A percentile compares a stretch with the other conserved stretches of the same genome.
phyloP scores from a whole-genome alignment of 345 rosid species.

The Rhodamnia rubescens region DNA sequence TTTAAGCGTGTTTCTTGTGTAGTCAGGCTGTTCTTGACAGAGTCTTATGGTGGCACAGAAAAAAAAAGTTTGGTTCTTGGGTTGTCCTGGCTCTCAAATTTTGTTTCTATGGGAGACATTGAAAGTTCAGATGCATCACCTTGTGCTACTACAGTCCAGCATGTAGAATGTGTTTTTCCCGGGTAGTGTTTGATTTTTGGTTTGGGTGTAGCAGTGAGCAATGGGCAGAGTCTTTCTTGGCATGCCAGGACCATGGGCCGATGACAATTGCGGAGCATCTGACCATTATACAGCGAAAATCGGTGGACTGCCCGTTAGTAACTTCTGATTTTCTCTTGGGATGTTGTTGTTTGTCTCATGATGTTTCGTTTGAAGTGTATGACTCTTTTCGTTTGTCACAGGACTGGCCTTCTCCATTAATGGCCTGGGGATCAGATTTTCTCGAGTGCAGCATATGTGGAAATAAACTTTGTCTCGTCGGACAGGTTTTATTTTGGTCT shows the following conservation, averaged over 20 bases:
- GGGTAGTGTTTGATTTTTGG: not conserved
- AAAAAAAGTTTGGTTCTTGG: not conserved
- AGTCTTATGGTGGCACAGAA: not conserved
- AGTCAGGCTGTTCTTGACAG: not conserved
- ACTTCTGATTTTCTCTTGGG: not conserved
- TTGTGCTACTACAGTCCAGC: not conserved
- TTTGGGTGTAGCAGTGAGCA: not conserved
- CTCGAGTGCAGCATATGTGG: slow-evolving; percentile 51
- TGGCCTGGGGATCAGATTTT: slow-evolving; percentile 17
- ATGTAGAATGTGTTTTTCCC: not conserved
- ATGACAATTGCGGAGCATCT: slow-evolving; percentile 47
- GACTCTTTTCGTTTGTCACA: slow-evolving; percentile 5
- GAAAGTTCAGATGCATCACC: not conserved
- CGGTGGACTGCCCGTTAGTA: slow-evolving; percentile 72
- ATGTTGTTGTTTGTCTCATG: not conserved
- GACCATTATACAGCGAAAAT: slow-evolving; percentile 75
- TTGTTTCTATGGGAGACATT: not conserved
- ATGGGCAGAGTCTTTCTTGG: slow-evolving; percentile 47
- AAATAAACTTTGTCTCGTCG: slow-evolving; percentile 52
- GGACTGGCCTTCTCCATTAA: slow-evolving; percentile 72
- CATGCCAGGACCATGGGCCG: slow-evolving; percentile 85
- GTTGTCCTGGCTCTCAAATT: not conserved
- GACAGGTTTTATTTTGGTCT: slow-evolving; percentile 41
- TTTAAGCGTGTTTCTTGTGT: not conserved
- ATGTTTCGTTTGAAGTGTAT: not conserved